phyloP scores from a whole-genome alignment of 345 rosid species.

The Alliaria petiolata region DNA sequence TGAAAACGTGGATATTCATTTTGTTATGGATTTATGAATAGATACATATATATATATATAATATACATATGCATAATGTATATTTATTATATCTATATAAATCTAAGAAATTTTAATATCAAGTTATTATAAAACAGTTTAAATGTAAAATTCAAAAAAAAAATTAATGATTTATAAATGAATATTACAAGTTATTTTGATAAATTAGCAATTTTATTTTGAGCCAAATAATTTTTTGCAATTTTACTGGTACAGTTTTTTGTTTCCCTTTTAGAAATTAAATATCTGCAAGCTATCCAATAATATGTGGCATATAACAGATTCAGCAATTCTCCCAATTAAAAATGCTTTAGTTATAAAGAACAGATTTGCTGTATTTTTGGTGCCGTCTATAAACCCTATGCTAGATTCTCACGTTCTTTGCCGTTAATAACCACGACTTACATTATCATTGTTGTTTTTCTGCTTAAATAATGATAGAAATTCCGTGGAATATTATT shows the following conservation, averaged over 20 bases:
- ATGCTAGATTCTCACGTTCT: constrained; percentile 6
- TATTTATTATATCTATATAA: not conserved
- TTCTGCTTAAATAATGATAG: not conserved
- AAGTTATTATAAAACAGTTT: not conserved
- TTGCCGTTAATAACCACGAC: not conserved
- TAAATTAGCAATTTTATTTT: not conserved
- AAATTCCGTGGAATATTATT: constrained; percentile 1
- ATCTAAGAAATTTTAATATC: not conserved
- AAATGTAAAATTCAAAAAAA: not conserved
- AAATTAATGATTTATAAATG: not conserved
- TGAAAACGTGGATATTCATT: too few species aligned
- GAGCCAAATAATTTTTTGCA: not conserved
- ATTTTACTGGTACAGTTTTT: not conserved
- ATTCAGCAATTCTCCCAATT: not conserved
- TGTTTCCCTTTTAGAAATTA: not conserved
- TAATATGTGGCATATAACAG: not conserved
- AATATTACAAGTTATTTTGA: too few species aligned
- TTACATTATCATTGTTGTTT: not conserved
- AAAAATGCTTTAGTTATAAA: not conserved
- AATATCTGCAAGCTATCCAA: not conserved
- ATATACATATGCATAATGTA: not conserved
- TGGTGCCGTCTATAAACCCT: not conserved
- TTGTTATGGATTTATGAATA: too few species aligned
- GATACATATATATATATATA: too few species aligned
- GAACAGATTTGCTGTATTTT: not conserved